Base-by-base conservation (phyloP, 106 monocot species). In the Hemerocallis citrina region DNA sequence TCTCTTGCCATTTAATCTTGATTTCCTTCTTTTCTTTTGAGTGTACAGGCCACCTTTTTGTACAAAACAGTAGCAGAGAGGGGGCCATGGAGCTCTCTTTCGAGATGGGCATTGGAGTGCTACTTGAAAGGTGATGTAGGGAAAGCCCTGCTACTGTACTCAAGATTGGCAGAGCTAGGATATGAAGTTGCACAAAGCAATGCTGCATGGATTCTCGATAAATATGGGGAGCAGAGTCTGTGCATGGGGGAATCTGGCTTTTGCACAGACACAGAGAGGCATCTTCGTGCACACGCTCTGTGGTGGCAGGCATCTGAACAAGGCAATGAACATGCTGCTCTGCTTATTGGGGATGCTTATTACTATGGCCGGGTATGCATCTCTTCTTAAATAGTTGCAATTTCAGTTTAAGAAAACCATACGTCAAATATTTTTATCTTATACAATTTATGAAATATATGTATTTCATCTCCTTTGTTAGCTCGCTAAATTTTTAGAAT, bases 271-370 rank as follows among this genome's bases (percentile, higher is more conserved):
- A 61, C 68, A 48, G 93, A 94, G 69, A 85, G 89, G 59, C 89
- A 94, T 72, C 72, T 85, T 45, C 89, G 82, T 61, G 82, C 93
- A 23, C 89, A 94, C 73, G 68, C 89, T 56, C 63, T 94, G 31
- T 94, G 89, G 93, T 94, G 93, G 93, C 85, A 85, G 73, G 93
- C 93, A 59, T 94, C 93, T 28, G 93, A 94, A 68, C 85, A 94
- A 74, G 93, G 93, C 64, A 94, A 94, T 72, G 89, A 89, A 52
- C 94, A 95, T 78, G 94, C 89, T 21, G 89, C 94, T 66, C 71
- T 89, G 70, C 71, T 95, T 47, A 95, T 89, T 55, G 89, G 94
- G 21, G 94, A 96, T 81, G 90, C 86, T 65, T 96, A 96, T 78
- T 96, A 90, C 56, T 96, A 90, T 77, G 95, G 95, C 31, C 62